These are phyloP conservation scores for Myrmaecium sp. DNA, from an alignment of 2,329 filamentous ascomycete species.

Conservation along the genomic window DNA sequence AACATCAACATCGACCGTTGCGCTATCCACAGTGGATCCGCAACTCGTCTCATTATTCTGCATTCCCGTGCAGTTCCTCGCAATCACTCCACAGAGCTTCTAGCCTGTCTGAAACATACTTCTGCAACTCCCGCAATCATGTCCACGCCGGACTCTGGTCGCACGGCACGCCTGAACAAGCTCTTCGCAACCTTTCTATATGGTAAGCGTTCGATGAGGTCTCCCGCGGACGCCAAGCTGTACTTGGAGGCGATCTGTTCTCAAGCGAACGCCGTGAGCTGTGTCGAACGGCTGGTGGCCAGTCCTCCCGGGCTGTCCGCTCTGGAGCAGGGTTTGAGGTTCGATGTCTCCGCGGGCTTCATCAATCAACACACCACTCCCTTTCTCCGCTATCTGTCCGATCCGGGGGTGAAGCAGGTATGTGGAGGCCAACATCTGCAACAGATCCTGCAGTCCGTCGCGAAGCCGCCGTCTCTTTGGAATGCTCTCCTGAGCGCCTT, in stretches of 20 bases:
- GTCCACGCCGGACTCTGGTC: conserved; percentile 9
- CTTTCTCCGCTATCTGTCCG: conserved; percentile 21
- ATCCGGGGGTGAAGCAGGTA: conserved; percentile 30
- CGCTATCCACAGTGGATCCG: background rate
- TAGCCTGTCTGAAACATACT: background rate
- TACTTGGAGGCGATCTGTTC: conserved; percentile 33
- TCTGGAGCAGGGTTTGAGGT: conserved; percentile 25
- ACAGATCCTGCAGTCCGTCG: conserved; percentile 28
- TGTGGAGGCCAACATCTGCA: conserved; percentile 34
- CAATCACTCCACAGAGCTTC: background rate
- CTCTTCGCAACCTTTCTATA: conserved; percentile 24
- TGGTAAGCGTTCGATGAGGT: conserved; percentile 23
- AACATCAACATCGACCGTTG: too few species aligned
- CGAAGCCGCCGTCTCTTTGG: conserved; percentile 40
- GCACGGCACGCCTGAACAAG: conserved; percentile 17
- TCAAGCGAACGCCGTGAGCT: conserved; percentile 23
- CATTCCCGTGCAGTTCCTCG: background rate
- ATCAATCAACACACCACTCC: conserved; percentile 22
- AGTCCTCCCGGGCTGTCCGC: conserved; percentile 12
- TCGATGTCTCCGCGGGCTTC: conserved; percentile 26
- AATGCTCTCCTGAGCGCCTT: conserved; percentile 24
- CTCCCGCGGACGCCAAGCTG: conserved; percentile 21
- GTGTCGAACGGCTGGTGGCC: conserved; percentile 19
- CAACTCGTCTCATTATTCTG: background rate
- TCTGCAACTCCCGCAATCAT: conserved; percentile 1